Conservation (phyloP, 73 alveolate genomes). For the Tetrahymena thermophila region DNA sequence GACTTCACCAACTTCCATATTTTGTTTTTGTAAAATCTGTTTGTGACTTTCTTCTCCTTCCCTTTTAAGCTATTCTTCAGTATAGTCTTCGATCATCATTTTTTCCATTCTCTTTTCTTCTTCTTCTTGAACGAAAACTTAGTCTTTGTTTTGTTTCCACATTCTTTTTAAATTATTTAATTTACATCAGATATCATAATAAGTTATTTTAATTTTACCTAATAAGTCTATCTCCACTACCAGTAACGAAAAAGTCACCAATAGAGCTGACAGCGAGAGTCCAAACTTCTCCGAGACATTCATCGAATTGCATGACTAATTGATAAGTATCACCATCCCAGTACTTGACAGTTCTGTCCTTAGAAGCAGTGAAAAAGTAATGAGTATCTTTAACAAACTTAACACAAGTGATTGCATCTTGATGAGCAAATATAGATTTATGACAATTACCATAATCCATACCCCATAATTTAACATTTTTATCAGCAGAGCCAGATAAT, state of each 20-base stretch:
- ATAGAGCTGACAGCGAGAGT: conserved; percentile 76
- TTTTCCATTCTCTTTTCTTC: conserved; percentile 80
- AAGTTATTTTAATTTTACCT: conserved; percentile 29
- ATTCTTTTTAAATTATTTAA: neutral
- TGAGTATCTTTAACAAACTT: conserved; percentile 89
- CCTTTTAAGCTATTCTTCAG: neutral
- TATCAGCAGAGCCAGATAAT: conserved; percentile 87
- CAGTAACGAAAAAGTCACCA: conserved; percentile 84
- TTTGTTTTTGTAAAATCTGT: neutral
- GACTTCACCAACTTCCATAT: neutral
- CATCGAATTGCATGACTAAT: conserved; percentile 72
- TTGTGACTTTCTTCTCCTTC: neutral
- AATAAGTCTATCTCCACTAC: conserved; percentile 74
- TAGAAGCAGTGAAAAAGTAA: conserved; percentile 85
- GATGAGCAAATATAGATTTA: conserved; percentile 82
- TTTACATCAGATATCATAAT: too few relatives aligned
- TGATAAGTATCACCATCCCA: conserved; percentile 93
- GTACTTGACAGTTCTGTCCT: conserved; percentile 80
- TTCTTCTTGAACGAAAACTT: conserved; percentile 75
- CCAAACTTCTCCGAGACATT: conserved; percentile 71
- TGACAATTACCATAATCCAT: conserved; percentile 95
- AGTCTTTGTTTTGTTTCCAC: conserved; percentile 75
- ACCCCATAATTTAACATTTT: conserved; percentile 95
- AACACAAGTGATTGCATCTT: conserved; percentile 81
- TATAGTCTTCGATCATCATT: conserved; percentile 49